Evolutionary conservation across 176 grass and related monocot species (phyloP).

Genomic region (Triticum turgidum): DNA sequence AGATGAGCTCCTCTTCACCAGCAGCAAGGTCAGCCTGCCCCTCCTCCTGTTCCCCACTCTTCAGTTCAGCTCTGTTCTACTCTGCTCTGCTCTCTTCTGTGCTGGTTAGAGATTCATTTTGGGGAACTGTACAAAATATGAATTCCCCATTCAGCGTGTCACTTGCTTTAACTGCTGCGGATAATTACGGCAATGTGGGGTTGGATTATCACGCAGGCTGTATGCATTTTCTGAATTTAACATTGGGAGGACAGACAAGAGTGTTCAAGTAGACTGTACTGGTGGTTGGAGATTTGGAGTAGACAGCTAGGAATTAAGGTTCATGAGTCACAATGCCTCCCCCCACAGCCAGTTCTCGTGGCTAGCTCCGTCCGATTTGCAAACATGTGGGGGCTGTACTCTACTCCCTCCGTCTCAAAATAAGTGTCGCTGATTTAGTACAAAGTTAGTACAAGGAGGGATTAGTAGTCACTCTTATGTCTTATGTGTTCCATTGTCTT

Average conservation of each 20-base stretch:
- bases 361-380: not conserved
- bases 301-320: not conserved
- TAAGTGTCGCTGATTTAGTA: too few relatives aligned
- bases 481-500: not conserved
- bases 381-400: not conserved
- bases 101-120: not conserved
- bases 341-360: not conserved
- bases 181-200: not conserved
- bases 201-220: not conserved
- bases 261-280: not conserved
- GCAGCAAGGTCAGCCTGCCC: constrained; percentile 60
- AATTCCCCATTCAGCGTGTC: too few relatives aligned
- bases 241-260: not conserved
- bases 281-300: not conserved
- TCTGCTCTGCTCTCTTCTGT: not conserved
- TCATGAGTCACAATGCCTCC: constrained; percentile 6
- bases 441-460: too few relatives aligned
- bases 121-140: too few relatives aligned
- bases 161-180: not conserved
- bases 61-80: not conserved
- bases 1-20: constrained; percentile 95
- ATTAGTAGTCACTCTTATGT: not conserved
- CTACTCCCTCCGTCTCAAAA: too few relatives aligned
- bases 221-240: not conserved
- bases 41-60: not conserved